Conservation (phyloP, 805 yeast species). For the Candida boidinii region DNA sequence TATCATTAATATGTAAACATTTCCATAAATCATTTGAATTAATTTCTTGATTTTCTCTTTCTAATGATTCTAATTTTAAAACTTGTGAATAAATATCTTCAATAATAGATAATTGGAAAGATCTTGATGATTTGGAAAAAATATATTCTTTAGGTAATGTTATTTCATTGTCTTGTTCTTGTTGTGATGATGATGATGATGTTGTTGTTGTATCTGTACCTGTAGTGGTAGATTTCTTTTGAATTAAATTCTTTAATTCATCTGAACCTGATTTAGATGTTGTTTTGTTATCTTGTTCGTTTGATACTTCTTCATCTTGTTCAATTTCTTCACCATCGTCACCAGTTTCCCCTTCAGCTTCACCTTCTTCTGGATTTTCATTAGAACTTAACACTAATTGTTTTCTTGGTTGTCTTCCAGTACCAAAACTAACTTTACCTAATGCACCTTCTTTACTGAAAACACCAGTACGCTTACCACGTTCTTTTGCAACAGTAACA, state of each 20-base stretch:
- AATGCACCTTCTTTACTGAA: slow-evolving; percentile 73
- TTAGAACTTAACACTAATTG: slow-evolving; percentile 58
- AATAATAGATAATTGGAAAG: slow-evolving; percentile 54
- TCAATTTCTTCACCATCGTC: slow-evolving; percentile 3
- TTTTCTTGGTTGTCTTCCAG: slow-evolving; percentile 82
- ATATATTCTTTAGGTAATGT: slow-evolving; percentile 23
- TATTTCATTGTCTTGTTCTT: slow-evolving; percentile 8
- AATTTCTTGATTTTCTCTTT: slow-evolving; percentile 46
- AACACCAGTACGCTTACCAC: slow-evolving; percentile 55
- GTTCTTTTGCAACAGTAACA: slow-evolving; percentile 87
- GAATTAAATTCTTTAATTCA: slow-evolving; percentile 12
- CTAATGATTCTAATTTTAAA: slow-evolving; percentile 68
- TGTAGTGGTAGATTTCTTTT: slow-evolving; percentile 17
- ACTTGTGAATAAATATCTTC: slow-evolving; percentile 75
- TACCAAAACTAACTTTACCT: slow-evolving; percentile 74
- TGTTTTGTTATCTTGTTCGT: too few species aligned
- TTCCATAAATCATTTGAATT: slow-evolving; percentile 59
- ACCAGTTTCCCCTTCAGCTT: slow-evolving; percentile 10
- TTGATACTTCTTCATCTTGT: too few species aligned
- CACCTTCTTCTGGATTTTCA: slow-evolving; percentile 33
- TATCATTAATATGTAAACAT: slow-evolving; percentile 64
- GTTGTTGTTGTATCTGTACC: slow-evolving; percentile 28
- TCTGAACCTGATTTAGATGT: slow-evolving; percentile 2
- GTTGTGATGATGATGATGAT: slow-evolving; percentile 11
- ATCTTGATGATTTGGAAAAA: slow-evolving; percentile 30